Base-by-base conservation (phyloP, 768 basidiomycete species). In the Psilocybe cyanescens region DNA sequence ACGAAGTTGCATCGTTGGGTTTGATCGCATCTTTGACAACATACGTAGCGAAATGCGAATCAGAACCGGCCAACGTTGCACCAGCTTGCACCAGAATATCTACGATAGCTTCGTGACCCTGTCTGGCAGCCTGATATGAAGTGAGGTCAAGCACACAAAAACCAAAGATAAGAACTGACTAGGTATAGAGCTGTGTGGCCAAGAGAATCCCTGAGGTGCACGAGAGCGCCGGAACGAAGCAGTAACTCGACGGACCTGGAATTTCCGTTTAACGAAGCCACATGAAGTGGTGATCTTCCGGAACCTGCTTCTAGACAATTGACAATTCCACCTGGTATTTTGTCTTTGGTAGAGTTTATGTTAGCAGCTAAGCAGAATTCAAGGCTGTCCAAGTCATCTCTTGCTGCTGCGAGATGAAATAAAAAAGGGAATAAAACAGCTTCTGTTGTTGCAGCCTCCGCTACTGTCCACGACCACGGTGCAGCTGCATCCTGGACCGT, bases 101-200 rank as follows among this genome's bases (percentile, higher is more conserved):
- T 2, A 92, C 92, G 4, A 86, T 76, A 12, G 75, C 75, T 57
- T 79, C 79, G 65, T 91, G 84, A 1, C 88, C 82, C 70, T 91
- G 88, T 24, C 93, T 83, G 29, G 91, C 89, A 56, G 93, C 92
- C 91, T 93, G 62, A 28, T 24, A 52, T 67, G 37, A 31, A 56
- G 59, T 9, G 61, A 16, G 9, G 51, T 49, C 54, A 7, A 48
- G 31, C 19, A 60, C 47, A 14, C 30, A 35, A 51, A 59, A 11
- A 44, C 19, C 1, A 16, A 37, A 29, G 4, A 28, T 4, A 44
- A 44, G 56, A 54, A 72, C 86, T 67, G 63, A 91, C 91, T 74
- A 94, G 91, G 74, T 94, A 95, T 14, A 95, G 77, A 3, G 92
- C 83, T 12, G 94, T 94, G 68, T 95, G 93, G 2, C 92, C 94